phyloP scores from a whole-genome alignment of 371 early-diverging fungal species.

The Gilbertella persicaria region DNA sequence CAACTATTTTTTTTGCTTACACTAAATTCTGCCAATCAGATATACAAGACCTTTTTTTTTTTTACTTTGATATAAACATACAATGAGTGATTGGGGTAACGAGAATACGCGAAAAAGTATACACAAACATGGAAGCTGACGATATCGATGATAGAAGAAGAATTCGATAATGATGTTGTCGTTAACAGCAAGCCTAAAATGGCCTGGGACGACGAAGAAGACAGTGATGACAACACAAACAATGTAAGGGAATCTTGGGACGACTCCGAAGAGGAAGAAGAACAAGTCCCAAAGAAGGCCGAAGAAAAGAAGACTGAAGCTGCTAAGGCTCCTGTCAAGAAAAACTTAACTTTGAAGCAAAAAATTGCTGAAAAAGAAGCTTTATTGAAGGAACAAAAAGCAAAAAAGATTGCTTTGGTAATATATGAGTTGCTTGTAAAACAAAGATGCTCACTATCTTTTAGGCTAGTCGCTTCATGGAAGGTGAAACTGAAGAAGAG shows the following conservation, averaged over 20 bases:
- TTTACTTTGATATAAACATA: not conserved
- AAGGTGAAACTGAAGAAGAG: constrained; percentile 73
- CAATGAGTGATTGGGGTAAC: constrained; percentile 76
- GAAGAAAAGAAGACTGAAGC: constrained; percentile 36
- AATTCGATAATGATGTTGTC: constrained; percentile 33
- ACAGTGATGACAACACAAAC: constrained; percentile 58
- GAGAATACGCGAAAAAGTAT: not conserved
- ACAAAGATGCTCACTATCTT: constrained; percentile 52
- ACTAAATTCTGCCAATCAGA: not conserved
- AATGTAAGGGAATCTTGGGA: constrained; percentile 78
- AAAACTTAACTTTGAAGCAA: constrained; percentile 46
- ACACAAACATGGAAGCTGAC: not conserved
- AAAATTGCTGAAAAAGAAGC: constrained; percentile 71
- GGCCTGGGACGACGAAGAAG: constrained; percentile 87
- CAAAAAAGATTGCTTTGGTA: constrained; percentile 51
- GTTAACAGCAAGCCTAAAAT: constrained; percentile 35
- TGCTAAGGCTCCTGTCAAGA: constrained; percentile 26
- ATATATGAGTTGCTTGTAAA: not conserved
- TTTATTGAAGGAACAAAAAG: constrained; percentile 27
- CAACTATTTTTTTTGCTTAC: too few species aligned
- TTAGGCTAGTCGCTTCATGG: constrained; percentile 35
- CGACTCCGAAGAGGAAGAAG: constrained; percentile 66
- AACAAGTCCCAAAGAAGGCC: constrained; percentile 2
- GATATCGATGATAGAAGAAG: constrained; percentile 32
- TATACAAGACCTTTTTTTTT: not conserved